These are phyloP conservation scores for Allium fistulosum DNA, from an alignment of 106 monocot genomes.

Conservation along the genomic window DNA sequence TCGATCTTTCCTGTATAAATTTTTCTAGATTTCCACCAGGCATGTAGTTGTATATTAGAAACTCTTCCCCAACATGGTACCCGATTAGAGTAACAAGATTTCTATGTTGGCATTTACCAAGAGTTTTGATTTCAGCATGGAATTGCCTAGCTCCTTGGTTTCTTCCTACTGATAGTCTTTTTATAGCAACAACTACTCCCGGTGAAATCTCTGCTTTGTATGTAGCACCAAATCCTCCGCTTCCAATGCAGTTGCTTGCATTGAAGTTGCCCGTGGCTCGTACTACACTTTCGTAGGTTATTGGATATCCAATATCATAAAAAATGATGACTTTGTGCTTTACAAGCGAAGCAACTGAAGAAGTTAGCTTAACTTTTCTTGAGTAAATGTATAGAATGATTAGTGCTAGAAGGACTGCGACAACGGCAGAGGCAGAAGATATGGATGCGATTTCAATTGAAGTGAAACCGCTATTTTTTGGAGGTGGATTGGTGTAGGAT, in stretches of 20 bases:
- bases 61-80: constrained; percentile 88
- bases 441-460: constrained; percentile 80
- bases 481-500: constrained; percentile 13
- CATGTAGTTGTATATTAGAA: constrained; percentile 70
- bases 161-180: constrained; percentile 83
- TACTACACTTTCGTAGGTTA: constrained; percentile 84
- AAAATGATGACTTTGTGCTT: constrained; percentile 65
- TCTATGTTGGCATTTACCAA: constrained; percentile 83
- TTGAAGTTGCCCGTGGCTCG: constrained; percentile 63
- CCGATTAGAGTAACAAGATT: constrained; percentile 96
- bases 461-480: constrained; percentile 28
- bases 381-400: constrained; percentile 66
- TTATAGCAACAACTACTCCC: constrained; percentile 82
- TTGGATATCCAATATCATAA: constrained; percentile 68
- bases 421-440: constrained; percentile 73
- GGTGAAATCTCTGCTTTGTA: constrained; percentile 96
- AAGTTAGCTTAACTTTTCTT: constrained; percentile 49
- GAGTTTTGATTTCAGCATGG: constrained; percentile 79
- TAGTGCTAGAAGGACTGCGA: constrained; percentile 65
- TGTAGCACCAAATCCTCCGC: constrained; percentile 96
- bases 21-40: constrained; percentile 73
- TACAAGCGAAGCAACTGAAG: constrained; percentile 31
- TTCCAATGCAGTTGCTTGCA: constrained; percentile 84
- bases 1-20: constrained; percentile 64
- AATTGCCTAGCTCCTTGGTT: constrained; percentile 89